Conservation (phyloP, 148 eudicot genomes). For the Hydrangea macrophylla region DNA sequence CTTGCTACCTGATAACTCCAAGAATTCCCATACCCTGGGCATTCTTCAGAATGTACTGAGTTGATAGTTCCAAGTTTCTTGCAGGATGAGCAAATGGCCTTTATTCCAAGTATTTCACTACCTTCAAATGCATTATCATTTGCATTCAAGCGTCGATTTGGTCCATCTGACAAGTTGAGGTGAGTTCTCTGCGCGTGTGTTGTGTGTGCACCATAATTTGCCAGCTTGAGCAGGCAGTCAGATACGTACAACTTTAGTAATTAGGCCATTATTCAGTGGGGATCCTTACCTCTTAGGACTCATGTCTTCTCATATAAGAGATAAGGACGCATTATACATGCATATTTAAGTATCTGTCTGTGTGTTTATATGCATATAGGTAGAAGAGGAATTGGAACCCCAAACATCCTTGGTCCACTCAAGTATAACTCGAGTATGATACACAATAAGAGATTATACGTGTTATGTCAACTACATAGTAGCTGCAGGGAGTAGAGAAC, state of each 20-base stretch:
- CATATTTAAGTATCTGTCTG: no score
- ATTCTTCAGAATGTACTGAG: neutral
- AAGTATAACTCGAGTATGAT: no score
- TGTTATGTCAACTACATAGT: neutral
- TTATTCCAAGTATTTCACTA: constrained; percentile 77
- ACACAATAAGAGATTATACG: neutral
- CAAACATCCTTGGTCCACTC: no score
- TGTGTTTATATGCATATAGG: no score
- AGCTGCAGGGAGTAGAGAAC: neutral
- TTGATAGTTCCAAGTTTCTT: constrained; percentile 7
- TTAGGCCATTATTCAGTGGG: neutral
- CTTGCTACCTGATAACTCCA: no score
- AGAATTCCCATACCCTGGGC: no score
- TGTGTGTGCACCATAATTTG: neutral
- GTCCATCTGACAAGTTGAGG: constrained; percentile 97
- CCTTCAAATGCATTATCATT: constrained; percentile 81
- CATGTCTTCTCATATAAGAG: no score
- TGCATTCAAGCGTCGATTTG: constrained; percentile 78
- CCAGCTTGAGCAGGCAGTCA: neutral
- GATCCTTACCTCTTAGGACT: neutral
- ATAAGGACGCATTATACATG: no score
- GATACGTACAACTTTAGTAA: neutral
- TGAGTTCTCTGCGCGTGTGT: constrained; percentile 28
- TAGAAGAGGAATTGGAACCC: no score
- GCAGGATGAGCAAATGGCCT: constrained; percentile 76